These are phyloP conservation scores for Talaromyces proteolyticus DNA, from an alignment of 495 filamentous ascomycete species.

Conservation along the genomic window DNA sequence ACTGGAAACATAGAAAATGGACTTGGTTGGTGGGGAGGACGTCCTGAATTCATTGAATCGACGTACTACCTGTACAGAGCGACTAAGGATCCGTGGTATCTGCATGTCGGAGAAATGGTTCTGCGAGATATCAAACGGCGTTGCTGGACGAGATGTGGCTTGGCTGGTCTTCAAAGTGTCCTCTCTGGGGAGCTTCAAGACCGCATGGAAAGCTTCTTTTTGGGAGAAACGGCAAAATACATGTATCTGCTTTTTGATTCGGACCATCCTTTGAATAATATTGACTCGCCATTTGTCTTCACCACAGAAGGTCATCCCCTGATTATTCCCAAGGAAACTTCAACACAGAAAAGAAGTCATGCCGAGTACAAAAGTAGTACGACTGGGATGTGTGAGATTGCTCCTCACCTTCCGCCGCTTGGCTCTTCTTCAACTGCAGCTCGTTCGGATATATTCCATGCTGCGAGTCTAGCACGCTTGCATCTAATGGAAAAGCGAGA, in stretches of 20 bases:
- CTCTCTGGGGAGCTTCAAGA: slow-evolving; percentile 82
- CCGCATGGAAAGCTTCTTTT: slow-evolving; percentile 98
- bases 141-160: slow-evolving; percentile 92
- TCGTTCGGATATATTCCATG: slow-evolving; percentile 84
- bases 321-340: slow-evolving; percentile 60
- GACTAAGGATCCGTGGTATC: slow-evolving; percentile 94
- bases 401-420: slow-evolving; percentile 52
- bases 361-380: neutral
- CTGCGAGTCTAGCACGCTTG: slow-evolving; percentile 76
- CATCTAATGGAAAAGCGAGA: slow-evolving; percentile 61
- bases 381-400: slow-evolving; percentile 49
- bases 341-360: neutral
- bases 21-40: slow-evolving; percentile 88
- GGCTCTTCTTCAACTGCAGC: slow-evolving; percentile 75
- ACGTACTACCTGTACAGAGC: slow-evolving; percentile 90
- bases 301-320: slow-evolving; percentile 94
- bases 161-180: slow-evolving; percentile 94
- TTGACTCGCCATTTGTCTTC: slow-evolving; percentile 87
- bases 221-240: slow-evolving; percentile 95
- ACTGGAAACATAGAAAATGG: slow-evolving; percentile 83
- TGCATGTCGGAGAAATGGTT: slow-evolving; percentile 93
- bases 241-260: slow-evolving; percentile 83
- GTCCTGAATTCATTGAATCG: slow-evolving; percentile 94
- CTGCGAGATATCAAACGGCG: slow-evolving; percentile 80
- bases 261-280: slow-evolving; percentile 77